Conservation (phyloP, 129 eudicot genomes). For the Tagetes patula region DNA sequence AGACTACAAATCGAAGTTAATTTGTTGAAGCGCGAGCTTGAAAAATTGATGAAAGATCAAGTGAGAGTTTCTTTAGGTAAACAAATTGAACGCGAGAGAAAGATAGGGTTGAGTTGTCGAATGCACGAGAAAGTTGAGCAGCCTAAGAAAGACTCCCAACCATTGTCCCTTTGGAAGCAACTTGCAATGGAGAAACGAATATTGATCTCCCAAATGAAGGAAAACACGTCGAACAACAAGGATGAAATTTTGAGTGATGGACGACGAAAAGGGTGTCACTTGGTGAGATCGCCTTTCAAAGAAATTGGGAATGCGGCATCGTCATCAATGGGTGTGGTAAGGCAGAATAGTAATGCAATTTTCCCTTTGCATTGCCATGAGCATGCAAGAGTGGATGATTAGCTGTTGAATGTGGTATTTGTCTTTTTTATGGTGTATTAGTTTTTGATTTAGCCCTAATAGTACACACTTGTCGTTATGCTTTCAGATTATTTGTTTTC, state of each 20-base stretch:
- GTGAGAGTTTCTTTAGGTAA: slow-evolving; percentile 37
- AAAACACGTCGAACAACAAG: slow-evolving; percentile 27
- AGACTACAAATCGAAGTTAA: slow-evolving; percentile 41
- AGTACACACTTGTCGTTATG: too few species aligned
- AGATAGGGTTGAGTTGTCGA: slow-evolving; percentile 38
- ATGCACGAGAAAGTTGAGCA: slow-evolving; percentile 32
- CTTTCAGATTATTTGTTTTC: too few species aligned
- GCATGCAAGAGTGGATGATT: slow-evolving; percentile 19
- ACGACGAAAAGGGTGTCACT: slow-evolving; percentile 32
- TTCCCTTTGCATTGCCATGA: slow-evolving; percentile 44
- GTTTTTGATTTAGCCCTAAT: too few species aligned
- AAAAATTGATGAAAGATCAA: slow-evolving; percentile 36
- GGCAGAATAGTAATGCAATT: slow-evolving; percentile 46
- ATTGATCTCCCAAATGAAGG: slow-evolving; percentile 44
- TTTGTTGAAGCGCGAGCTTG: slow-evolving; percentile 42
- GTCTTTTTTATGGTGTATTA: too few species aligned
- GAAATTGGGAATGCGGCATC: slow-evolving; percentile 55
- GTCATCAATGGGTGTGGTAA: slow-evolving; percentile 27
- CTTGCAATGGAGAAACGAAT: slow-evolving; percentile 61
- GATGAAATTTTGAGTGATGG: slow-evolving; percentile 26
- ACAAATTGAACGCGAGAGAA: slow-evolving; percentile 56
- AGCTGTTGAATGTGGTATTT: slow-evolving; percentile 32
- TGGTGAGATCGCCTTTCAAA: slow-evolving; percentile 51
- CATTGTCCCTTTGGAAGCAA: slow-evolving; percentile 57
- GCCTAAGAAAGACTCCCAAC: slow-evolving; percentile 37